These are phyloP conservation scores for Lobulomyces angularis DNA, from an alignment of 192 early-diverging fungal species.

Conservation along the genomic window DNA sequence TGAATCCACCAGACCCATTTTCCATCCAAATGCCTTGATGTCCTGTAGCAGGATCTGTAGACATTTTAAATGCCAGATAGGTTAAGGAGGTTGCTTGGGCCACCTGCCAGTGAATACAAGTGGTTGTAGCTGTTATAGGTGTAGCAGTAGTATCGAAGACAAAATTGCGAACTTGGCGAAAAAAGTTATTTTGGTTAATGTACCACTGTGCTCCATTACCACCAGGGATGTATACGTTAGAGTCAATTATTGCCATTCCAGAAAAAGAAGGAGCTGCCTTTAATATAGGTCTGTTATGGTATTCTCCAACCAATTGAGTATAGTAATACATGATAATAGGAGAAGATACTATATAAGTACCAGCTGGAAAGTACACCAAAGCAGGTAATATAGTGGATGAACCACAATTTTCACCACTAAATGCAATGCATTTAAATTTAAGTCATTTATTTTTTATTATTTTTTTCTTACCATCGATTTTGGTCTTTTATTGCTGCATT, in stretches of 20 bases:
- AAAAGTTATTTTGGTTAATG: slow-evolving; percentile 28
- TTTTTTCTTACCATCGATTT: too few relatives aligned
- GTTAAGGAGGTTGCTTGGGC: slow-evolving; percentile 25
- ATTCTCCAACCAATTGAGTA: slow-evolving; percentile 29
- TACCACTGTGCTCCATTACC: slow-evolving; percentile 18
- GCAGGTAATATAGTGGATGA: slow-evolving; percentile 23
- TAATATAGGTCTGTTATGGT: slow-evolving; percentile 16
- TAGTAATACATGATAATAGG: slow-evolving; percentile 26
- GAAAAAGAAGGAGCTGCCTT: slow-evolving; percentile 18
- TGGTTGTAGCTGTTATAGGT: slow-evolving; percentile 7
- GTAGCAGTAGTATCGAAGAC: slow-evolving; percentile 21
- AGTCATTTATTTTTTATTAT: too few relatives aligned
- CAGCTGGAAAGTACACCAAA: slow-evolving; percentile 28
- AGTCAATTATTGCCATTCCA: slow-evolving; percentile 25
- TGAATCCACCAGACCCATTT: slow-evolving; percentile 33
- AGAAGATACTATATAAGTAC: slow-evolving; percentile 17
- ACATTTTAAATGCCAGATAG: slow-evolving; percentile 21
- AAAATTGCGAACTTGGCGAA: slow-evolving; percentile 29
- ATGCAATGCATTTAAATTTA: too few relatives aligned
- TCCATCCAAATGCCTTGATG: slow-evolving; percentile 34
- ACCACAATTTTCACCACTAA: slow-evolving; percentile 18
- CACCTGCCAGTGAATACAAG: slow-evolving; percentile 30
- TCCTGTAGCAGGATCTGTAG: slow-evolving; percentile 5
- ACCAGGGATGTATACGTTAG: slow-evolving; percentile 16
- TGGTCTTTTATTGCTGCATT: slow-evolving; percentile 21